Percentiles rank a stretch among this genome's conserved stretches.
These are phyloP conservation scores for Vickermania ingenoplastis DNA, from an alignment of 208 protist species.

Conservation along the genomic window DNA sequence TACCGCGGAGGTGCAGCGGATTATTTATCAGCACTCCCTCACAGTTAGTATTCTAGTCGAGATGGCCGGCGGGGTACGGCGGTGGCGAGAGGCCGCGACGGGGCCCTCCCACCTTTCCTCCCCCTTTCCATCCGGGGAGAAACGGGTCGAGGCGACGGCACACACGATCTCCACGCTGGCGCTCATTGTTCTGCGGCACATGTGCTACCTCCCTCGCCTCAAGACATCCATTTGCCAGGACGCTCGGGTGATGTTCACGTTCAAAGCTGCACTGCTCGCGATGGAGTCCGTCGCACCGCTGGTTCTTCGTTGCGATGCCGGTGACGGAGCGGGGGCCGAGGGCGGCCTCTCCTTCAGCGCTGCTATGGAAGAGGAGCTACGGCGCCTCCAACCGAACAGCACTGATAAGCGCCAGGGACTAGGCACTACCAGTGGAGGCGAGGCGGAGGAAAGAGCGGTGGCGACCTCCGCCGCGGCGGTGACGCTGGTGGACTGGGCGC, in stretches of 20 bases:
- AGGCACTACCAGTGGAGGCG: neutral
- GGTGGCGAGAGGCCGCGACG: too few species aligned
- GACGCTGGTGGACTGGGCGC: neutral
- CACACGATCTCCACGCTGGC: conserved; percentile 30
- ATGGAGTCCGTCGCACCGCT: conserved; percentile 15
- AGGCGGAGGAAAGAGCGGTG: neutral
- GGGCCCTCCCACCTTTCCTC: too few species aligned
- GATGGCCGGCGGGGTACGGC: conserved; percentile 26
- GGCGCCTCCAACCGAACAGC: neutral
- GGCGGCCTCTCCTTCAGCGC: too few species aligned
- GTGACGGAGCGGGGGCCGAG: too few species aligned
- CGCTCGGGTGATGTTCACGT: conserved; percentile 44
- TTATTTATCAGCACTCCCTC: conserved; percentile 19
- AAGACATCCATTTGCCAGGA: conserved; percentile 72
- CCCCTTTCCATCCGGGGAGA: too few species aligned
- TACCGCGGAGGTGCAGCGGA: conserved; percentile 24
- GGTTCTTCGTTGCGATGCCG: neutral
- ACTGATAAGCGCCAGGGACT: neutral
- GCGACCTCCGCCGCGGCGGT: neutral
- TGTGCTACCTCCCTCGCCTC: conserved; percentile 48
- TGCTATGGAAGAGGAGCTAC: too few species aligned
- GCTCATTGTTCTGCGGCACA: conserved; percentile 56
- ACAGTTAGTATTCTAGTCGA: conserved; percentile 63
- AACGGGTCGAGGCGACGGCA: too few species aligned
- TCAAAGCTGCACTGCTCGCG: conserved; percentile 56